Percentiles rank a stretch among this genome's conserved stretches.
These are phyloP conservation scores for Fusarium nelsonii DNA, from an alignment of 2,329 filamentous ascomycete species.

Conservation along the genomic window DNA sequence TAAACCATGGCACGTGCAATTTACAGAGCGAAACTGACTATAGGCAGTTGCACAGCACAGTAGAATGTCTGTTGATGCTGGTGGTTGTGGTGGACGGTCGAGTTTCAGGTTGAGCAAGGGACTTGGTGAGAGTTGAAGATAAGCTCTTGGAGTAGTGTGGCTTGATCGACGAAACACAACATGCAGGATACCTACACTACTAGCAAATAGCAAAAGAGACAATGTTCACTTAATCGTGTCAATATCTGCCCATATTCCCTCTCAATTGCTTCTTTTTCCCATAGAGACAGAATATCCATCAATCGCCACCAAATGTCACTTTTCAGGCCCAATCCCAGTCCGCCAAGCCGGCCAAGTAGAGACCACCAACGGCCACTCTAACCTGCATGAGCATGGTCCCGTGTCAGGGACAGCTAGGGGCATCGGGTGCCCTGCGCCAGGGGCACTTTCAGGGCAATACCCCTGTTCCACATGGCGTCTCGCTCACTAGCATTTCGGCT, in stretches of 20 bases:
- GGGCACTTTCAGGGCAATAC: slow-evolving; percentile 27
- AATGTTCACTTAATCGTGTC: background rate
- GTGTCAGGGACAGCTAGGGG: slow-evolving; percentile 36
- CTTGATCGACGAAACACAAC: background rate
- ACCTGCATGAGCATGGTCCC: slow-evolving; percentile 29
- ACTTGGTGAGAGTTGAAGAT: slow-evolving; percentile 1
- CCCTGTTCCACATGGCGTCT: slow-evolving; percentile 40
- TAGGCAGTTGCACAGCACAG: background rate
- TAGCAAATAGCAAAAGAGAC: background rate
- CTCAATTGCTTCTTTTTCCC: background rate
- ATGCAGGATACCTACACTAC: background rate
- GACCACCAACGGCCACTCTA: slow-evolving; percentile 26
- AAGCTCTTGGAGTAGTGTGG: background rate
- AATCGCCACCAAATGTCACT: background rate
- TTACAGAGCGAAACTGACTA: background rate
- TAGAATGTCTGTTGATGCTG: slow-evolving; percentile 7
- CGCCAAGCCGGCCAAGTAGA: slow-evolving; percentile 13
- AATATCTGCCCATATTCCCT: background rate
- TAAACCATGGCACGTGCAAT: too few relatives aligned
- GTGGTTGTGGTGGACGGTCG: slow-evolving; percentile 35
- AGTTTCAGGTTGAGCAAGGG: slow-evolving; percentile 47
- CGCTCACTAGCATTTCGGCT: slow-evolving; percentile 21
- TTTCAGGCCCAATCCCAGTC: background rate
- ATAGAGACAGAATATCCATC: background rate
- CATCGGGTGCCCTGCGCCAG: slow-evolving; percentile 37